Evolutionary conservation across 2,329 filamentous ascomycete genomes (phyloP), one percentile per base, ranked within the genome.

Genomic region (Lachnellula cervina): DNA sequence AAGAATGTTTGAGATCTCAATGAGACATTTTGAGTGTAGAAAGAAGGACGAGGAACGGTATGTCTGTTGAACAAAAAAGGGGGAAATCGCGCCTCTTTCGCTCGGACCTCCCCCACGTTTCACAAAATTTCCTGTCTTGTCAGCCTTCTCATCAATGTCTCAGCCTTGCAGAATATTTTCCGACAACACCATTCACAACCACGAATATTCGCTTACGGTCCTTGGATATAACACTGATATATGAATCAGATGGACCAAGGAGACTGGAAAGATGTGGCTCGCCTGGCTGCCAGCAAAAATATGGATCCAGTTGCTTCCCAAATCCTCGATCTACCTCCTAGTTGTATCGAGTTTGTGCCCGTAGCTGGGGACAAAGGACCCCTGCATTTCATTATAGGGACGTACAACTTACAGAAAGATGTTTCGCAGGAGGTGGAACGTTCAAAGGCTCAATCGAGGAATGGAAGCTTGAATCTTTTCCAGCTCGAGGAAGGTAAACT

Each of bases 321-420:
- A 32, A 76, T 70, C 4, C 73, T 90, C 19, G 81, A 88, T 51
- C 75, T 88, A 0, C 88, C 88, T 4, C 89, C 89, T 1, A 89
- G 88, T 66, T 92, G 88, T 67, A 77, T 91, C n/a, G 84, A 89
- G 58, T 90, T 91, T 65, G 88, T 83, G 60, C 83, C 84, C 1
- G 70, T 72, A 1, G 68, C 83, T 56, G 80, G 82, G 0, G 44
- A 19, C 42, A 6, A n/a, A 4, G 38, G 4, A 9, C n/a, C 14
- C 23, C 49, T 61, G 9, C 82, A 86, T 66, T 86, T 96, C 62
- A 77, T 95, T 0, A 80, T 96, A 48, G 93, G 92, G 40, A 96
- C 92, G 1, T 97, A 97, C 71, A 82, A 87, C 59, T 78, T 96
- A 28, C 76, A 90, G 59, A 78, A 78, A 58, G 65, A 65, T 1